phyloP scores from a whole-genome alignment of 1,284 basidiomycete species.

The Moniliella sp. region DNA sequence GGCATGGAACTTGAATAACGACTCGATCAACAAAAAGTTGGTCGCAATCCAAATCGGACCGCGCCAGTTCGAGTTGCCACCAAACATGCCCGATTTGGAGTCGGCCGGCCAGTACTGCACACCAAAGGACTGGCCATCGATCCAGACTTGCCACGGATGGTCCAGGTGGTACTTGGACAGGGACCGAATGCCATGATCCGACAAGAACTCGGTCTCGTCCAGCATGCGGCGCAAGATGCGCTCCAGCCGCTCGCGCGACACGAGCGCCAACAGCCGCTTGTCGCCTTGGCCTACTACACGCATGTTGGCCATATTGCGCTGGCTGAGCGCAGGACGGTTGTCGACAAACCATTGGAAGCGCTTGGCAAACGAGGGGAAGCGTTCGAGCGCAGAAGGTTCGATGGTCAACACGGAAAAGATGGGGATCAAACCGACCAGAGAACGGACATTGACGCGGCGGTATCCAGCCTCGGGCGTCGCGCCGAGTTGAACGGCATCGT shows the following conservation, averaged over 20 bases:
- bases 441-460: constrained; percentile 65
- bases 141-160: constrained; percentile 79
- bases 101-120: constrained; percentile 95
- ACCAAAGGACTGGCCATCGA: constrained; percentile 70
- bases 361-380: constrained; percentile 87
- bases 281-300: constrained; percentile 41
- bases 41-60: constrained; percentile 65
- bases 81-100: constrained; percentile 89
- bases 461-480: too few species aligned
- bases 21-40: constrained; percentile 70
- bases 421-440: constrained; percentile 81
- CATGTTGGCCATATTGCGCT: constrained; percentile 90
- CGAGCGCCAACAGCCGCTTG: constrained; percentile 65
- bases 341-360: constrained; percentile 95
- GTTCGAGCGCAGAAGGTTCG: constrained; percentile 65
- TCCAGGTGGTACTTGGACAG: constrained; percentile 60
- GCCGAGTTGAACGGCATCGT: constrained; percentile 83
- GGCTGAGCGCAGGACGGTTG: constrained; percentile 63
- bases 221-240: constrained; percentile 85
- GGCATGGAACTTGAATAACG: constrained; percentile 70
- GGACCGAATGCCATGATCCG: constrained; percentile 83
- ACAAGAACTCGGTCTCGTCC: constrained; percentile 63
- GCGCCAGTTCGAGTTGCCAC: constrained; percentile 81
- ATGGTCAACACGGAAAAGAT: constrained; percentile 80
- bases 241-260: constrained; percentile 68